A percentile compares a stretch with the other conserved stretches of the same genome.
Conservation (phyloP, 805 yeast species). For the Hanseniaspora jakobsenii region DNA sequence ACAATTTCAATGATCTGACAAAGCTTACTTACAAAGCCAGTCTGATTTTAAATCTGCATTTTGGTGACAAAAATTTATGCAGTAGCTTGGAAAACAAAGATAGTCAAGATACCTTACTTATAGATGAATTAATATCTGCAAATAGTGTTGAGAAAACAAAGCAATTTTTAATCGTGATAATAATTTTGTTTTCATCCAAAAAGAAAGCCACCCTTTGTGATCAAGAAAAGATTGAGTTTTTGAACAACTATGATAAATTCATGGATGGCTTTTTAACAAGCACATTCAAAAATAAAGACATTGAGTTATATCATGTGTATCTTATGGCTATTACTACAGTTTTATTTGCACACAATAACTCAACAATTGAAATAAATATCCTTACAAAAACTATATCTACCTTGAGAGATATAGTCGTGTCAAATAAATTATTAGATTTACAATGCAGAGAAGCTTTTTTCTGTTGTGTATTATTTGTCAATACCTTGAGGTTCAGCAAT, state of each 20-base stretch:
- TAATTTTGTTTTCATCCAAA: neutral
- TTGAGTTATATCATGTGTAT: too few relatives aligned
- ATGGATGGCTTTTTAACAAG: too few relatives aligned
- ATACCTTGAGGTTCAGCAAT: neutral
- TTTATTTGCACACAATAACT: too few relatives aligned
- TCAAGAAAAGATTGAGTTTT: too few relatives aligned
- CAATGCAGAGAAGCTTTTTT: constrained; percentile 3
- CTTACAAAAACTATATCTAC: neutral
- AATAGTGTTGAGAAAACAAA: neutral
- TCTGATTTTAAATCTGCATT: too few relatives aligned
- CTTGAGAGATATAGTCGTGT: neutral
- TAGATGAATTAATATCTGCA: neutral
- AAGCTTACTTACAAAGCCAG: too few relatives aligned
- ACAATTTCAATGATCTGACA: too few relatives aligned
- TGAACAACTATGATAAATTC: too few relatives aligned
- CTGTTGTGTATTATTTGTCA: neutral
- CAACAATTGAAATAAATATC: neutral
- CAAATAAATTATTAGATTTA: neutral
- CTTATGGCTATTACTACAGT: too few relatives aligned
- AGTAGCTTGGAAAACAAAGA: neutral
- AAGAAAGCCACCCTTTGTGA: neutral
- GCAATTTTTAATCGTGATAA: neutral
- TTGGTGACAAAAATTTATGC: too few relatives aligned
- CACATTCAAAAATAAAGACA: too few relatives aligned
- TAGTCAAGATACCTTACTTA: neutral